Conservation (phyloP, 164 flowering plant genomes). For the Malania oleifera region DNA sequence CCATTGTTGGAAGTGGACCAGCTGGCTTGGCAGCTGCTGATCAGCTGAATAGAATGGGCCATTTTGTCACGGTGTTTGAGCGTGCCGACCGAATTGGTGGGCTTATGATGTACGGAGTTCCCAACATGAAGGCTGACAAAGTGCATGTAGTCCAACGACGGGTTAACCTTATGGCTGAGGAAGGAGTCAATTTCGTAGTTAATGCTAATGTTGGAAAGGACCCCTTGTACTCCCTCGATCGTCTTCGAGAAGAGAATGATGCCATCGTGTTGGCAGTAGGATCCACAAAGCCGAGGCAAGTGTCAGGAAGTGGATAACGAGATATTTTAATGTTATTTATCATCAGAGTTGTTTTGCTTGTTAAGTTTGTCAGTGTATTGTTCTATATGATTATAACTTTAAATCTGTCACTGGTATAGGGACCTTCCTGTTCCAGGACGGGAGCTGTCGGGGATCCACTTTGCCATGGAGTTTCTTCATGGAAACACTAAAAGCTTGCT, state of each 20-base stretch:
- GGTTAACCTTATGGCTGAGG: slow-evolving; percentile 85
- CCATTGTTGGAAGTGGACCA: slow-evolving; percentile 95
- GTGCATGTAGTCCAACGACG: slow-evolving; percentile 81
- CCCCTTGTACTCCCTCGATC: slow-evolving; percentile 64
- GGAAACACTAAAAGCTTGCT: slow-evolving; percentile 97
- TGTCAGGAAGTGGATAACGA: neutral
- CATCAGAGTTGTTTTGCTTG: neutral
- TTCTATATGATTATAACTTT: neutral
- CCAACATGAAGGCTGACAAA: slow-evolving; percentile 98
- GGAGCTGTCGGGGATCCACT: slow-evolving; percentile 79
- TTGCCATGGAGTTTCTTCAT: slow-evolving; percentile 97
- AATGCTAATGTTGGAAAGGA: slow-evolving; percentile 84
- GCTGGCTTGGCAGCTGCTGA: slow-evolving; percentile 99
- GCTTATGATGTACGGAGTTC: slow-evolving; percentile 99
- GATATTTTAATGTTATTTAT: neutral
- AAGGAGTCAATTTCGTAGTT: slow-evolving; percentile 89
- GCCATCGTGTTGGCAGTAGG: slow-evolving; percentile 89
- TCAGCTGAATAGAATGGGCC: slow-evolving; percentile 91
- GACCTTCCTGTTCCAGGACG: slow-evolving; percentile 96
- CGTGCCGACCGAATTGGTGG: slow-evolving; percentile 98
- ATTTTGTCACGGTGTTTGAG: slow-evolving; percentile 84
- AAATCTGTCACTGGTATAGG: slow-evolving; percentile 33
- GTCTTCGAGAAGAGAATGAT: slow-evolving; percentile 69
- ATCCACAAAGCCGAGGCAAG: slow-evolving; percentile 90
- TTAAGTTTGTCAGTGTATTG: neutral